Evolutionary conservation across 331 rosid genomes (phyloP).

Genomic region (Quercus tomentella): DNA sequence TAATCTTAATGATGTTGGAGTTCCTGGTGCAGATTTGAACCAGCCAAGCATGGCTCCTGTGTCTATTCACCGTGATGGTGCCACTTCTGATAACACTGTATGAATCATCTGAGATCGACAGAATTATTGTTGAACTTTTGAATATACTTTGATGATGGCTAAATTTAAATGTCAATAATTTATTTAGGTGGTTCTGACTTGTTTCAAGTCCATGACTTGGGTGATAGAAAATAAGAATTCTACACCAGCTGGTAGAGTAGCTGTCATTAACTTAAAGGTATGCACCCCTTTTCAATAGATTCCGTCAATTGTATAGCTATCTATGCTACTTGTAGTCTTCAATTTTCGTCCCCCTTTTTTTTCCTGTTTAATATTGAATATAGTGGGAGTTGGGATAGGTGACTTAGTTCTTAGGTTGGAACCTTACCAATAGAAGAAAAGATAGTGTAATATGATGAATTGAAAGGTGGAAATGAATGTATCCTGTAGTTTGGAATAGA

Average conservation of each 20-base stretch:
- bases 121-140: not conserved
- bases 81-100: conserved; percentile 54
- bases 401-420: not conserved
- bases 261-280: conserved; percentile 74
- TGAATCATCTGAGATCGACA: conserved; percentile 14
- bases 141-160: conserved; percentile 6
- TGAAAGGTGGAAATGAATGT: conserved; percentile 1
- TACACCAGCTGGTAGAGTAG: conserved; percentile 45
- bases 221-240: conserved; percentile 62
- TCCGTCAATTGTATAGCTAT: not conserved
- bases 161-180: conserved; percentile 3
- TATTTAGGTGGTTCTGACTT: conserved; percentile 63
- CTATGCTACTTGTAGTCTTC: conserved; percentile 1
- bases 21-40: conserved; percentile 52
- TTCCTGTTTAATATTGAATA: not conserved
- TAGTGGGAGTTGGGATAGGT: not conserved
- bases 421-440: not conserved
- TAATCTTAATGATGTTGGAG: conserved; percentile 56
- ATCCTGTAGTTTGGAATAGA: conserved; percentile 4
- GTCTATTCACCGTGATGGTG: conserved; percentile 54
- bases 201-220: conserved; percentile 81
- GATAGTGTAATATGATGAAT: not conserved
- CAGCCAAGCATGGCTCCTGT: conserved; percentile 47
- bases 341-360: not conserved
- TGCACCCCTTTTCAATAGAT: conserved; percentile 1